Evolutionary conservation across 257 asterid species (phyloP), one percentile per base, ranked within the genome.

Genomic region (Echites panduratus): DNA sequence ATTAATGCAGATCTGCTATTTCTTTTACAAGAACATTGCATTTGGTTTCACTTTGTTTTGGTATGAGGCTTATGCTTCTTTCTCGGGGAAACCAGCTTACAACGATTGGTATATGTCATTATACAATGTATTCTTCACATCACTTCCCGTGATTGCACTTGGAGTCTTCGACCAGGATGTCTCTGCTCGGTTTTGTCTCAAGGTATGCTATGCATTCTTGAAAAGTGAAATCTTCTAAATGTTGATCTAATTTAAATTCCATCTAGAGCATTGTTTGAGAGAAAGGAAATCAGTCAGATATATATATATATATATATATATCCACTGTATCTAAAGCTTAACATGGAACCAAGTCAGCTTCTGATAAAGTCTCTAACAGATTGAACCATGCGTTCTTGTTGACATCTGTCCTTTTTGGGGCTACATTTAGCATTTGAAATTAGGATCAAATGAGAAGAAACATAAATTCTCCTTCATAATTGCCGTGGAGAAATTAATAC

Each of bases 91-190:
- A 75, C 90, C 98, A 53, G 99, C 98, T 71, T 94, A 91, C 71
- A 87, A 94, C 48, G 99, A 94, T 75, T 94, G 99, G 99, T 91
- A 90, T 48, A 82, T 92, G 93, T 86, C 99, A 27, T 82, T 86
- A 81, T 94, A 94, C 86, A 94, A 94, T 2, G 98, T 91, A 10
- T 89, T 94, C 87, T 94, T 94, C 79, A 91, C 99, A 61, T 91
- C 98, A 9, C 98, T 91, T 66, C 99, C 99, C 0, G 99, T 94
- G 50, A 88, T 94, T 54, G 96, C 99, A 48, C 90, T 94, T 14
- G 99, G 99, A 62, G 97, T 94, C 65, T 92, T 94, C 66, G 99
- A 94, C 74, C 98, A 94, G 66, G 98, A 94, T 58, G 90, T 92
- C 57, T 90, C 99, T 45, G 93, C 97, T 40, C 85, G 88, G 17